Evolutionary conservation across 495 filamentous ascomycete species (phyloP), one percentile per base, ranked within the genome.

Genomic region (Arthonia radiata): DNA sequence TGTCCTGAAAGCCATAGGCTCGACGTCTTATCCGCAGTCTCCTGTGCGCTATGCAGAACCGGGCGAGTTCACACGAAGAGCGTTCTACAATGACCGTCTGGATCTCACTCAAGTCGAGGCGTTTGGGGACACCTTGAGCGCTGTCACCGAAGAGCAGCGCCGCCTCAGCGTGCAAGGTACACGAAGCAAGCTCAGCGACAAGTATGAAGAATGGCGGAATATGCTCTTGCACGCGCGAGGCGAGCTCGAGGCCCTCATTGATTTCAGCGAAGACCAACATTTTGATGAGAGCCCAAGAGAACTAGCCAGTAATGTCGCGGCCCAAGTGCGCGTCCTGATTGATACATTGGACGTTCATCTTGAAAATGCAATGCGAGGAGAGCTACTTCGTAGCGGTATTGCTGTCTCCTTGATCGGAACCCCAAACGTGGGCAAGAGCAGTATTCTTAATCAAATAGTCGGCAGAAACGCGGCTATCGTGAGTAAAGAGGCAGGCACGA

Each of bases 221-320:
- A 53, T 66, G 17, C 49, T 97, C 4, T 52, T 94, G 5, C 57
- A 72, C 36, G 82, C 81, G 14, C 64, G 83, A 5, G 89, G 78
- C 4, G 82, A 93, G 48, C 56, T 94, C 26, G 86, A 97, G 44
- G 86, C 86, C 1, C 49, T 94, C 31, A 94, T 97, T 39, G 86
- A 97, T 42, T 97, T 97, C 45, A 71, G 74, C 1, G 86, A 97
- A 47, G 89, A 94, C 39, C 83, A 94, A 48, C 71, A 91, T 52
- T 93, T 97, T 35, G 83, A 93, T 29, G 80, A 91, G 40, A 72
- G 77, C 1, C 73, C 80, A 0, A 50, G 56, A 4, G 64, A 71
- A 31, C 53, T 94, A 16, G 55, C 80, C 4, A 40, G 35, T 2
- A 76, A 64, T 17, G 77, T 91, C 15, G 59, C 66, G 13, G 37